phyloP scores from a whole-genome alignment of 1,284 basidiomycete genomes.

The Porogramme epimiltina region DNA sequence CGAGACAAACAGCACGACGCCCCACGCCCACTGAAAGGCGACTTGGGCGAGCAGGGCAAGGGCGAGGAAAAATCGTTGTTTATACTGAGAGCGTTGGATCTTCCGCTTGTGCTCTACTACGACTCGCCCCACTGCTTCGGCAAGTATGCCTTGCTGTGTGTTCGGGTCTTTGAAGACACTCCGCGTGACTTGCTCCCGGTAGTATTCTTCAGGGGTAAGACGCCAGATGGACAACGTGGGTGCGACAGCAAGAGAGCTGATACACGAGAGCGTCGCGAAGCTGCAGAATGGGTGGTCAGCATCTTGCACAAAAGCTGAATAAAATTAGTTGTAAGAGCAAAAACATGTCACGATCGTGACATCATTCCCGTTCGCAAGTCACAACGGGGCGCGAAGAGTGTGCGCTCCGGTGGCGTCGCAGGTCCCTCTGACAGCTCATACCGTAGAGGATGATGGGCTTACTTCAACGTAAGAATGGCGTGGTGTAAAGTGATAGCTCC shows the following conservation, averaged over 20 bases:
- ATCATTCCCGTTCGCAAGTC: no score
- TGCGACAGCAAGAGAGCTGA: constrained; percentile 32
- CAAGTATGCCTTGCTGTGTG: constrained; percentile 13
- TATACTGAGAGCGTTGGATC: constrained; percentile 24
- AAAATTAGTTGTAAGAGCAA: no score
- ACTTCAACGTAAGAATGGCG: constrained; percentile 32
- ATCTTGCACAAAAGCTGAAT: background rate
- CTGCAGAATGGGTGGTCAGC: constrained; percentile 12
- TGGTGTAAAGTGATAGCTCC: constrained; percentile 30
- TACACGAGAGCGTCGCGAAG: constrained; percentile 33
- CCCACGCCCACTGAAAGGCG: constrained; percentile 34
- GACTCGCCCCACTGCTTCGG: constrained; percentile 11
- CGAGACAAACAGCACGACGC: constrained; percentile 31
- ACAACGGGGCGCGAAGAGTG: no score
- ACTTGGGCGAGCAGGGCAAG: constrained; percentile 33
- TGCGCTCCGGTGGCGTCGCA: no score
- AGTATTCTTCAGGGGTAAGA: constrained; percentile 26
- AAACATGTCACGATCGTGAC: no score
- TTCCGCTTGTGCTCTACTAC: constrained; percentile 8
- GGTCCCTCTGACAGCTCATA: no score
- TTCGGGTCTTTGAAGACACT: constrained; percentile 18
- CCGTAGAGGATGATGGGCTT: constrained; percentile 1
- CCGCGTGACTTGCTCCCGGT: constrained; percentile 21
- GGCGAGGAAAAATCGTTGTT: constrained; percentile 26
- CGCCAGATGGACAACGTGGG: constrained; percentile 33